A percentile compares a stretch with the other conserved stretches of the same genome.
These are phyloP conservation scores for Pestalotiopsis sp. DNA, from an alignment of 2,329 filamentous ascomycete genomes.

Conservation along the genomic window DNA sequence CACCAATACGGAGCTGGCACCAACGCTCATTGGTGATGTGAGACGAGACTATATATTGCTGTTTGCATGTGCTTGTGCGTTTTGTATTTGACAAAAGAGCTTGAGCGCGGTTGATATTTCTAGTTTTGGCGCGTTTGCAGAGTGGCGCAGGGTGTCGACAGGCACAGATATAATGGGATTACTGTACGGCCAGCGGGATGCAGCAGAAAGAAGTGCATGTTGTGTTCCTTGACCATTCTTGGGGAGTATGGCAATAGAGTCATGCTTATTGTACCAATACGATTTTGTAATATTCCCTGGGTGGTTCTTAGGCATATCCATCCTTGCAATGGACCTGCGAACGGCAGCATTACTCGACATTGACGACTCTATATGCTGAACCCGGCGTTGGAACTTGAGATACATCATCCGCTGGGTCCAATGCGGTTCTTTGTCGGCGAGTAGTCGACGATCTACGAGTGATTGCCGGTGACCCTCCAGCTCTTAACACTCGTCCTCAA, in stretches of 20 bases:
- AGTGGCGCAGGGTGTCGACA: neutral
- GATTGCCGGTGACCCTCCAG: too few species aligned
- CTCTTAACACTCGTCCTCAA: too few species aligned
- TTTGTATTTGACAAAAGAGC: conserved; percentile 5
- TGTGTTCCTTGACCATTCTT: neutral
- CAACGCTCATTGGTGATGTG: neutral
- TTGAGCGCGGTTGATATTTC: neutral
- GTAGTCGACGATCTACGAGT: too few species aligned
- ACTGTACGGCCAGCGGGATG: neutral
- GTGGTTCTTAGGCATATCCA: neutral
- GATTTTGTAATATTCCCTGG: neutral
- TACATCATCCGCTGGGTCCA: too few species aligned
- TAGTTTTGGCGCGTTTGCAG: neutral
- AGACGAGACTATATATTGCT: conserved; percentile 5
- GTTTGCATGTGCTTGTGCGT: neutral
- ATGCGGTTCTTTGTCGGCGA: too few species aligned
- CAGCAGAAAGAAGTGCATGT: neutral
- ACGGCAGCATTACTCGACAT: too few species aligned
- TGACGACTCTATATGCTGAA: too few species aligned
- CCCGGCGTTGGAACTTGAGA: too few species aligned
- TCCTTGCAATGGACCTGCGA: neutral
- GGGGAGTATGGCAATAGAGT: neutral
- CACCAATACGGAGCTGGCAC: neutral
- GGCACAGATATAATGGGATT: neutral
- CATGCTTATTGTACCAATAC: neutral